Evolutionary conservation across 2,329 filamentous ascomycete genomes (phyloP).

Genomic region (Trichoderma pleuroti): DNA sequence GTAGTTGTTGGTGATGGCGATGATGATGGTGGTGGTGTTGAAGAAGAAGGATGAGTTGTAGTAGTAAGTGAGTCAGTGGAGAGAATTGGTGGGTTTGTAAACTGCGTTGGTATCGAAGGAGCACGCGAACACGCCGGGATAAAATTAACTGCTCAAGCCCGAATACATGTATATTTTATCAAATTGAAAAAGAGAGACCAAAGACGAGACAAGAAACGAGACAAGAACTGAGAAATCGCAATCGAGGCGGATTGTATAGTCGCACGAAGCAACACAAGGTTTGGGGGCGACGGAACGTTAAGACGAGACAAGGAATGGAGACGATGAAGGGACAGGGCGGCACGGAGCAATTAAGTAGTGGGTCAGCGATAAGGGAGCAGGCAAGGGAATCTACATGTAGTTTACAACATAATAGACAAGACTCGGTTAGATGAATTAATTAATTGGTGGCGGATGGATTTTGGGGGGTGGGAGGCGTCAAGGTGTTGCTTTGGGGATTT

Average conservation of each 20-base stretch:
- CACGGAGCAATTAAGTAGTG: background rate
- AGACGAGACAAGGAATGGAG: background rate
- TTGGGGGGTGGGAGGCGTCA: background rate
- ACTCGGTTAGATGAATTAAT: constrained; percentile 6
- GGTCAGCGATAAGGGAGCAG: background rate
- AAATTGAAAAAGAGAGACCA: background rate
- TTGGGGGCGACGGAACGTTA: background rate
- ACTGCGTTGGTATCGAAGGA: background rate
- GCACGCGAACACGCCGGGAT: constrained; percentile 4
- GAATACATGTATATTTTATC: background rate
- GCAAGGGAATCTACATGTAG: background rate
- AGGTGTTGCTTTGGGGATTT: background rate
- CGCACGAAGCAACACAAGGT: background rate
- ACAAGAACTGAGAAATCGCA: background rate
- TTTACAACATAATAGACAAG: background rate
- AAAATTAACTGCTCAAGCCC: background rate
- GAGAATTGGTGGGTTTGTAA: background rate
- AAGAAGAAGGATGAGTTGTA: background rate
- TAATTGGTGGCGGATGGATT: background rate
- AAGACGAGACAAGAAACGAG: too few species aligned
- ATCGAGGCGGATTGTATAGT: background rate
- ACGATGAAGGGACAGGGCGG: background rate
- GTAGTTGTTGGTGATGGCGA: background rate
- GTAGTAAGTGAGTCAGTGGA: background rate
- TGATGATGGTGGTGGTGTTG: background rate